These are phyloP conservation scores for Desmodesmus armatus DNA, from an alignment of 139 green algal genomes.

Conservation along the genomic window DNA sequence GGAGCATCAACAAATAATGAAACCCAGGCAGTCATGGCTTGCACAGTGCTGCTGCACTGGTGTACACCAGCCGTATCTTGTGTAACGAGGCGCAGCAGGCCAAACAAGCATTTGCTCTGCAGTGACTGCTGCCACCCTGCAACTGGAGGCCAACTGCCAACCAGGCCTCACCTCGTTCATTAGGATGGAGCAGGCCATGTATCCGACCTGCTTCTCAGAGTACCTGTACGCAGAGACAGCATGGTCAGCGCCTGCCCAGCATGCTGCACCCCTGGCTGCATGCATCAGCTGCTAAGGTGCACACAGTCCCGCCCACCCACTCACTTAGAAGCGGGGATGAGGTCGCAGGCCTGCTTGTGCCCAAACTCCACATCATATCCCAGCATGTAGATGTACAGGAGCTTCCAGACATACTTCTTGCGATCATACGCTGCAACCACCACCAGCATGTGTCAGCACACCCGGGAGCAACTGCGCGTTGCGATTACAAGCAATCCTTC, in stretches of 20 bases:
- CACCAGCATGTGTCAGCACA: too few relatives aligned
- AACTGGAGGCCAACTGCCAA: too few relatives aligned
- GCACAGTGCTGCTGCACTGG: constrained; percentile 8
- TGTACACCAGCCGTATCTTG: too few relatives aligned
- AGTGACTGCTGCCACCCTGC: background rate
- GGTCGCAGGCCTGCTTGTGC: constrained; percentile 95
- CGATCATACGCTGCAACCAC: constrained; percentile 93
- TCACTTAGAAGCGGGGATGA: constrained; percentile 93
- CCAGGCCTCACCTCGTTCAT: constrained; percentile 84
- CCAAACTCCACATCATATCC: constrained; percentile 99
- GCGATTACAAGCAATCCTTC: too few relatives aligned
- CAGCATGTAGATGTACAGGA: constrained; percentile 99
- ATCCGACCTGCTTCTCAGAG: constrained; percentile 99
- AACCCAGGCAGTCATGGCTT: background rate
- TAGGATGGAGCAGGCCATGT: constrained; percentile 92
- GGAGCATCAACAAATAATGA: background rate
- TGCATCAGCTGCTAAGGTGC: background rate
- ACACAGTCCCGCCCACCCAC: too few relatives aligned
- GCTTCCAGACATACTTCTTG: constrained; percentile 99
- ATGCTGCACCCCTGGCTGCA: background rate
- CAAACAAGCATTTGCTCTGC: background rate
- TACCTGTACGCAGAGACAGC: constrained; percentile 70
- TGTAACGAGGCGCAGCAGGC: background rate
- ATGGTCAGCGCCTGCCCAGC: too few relatives aligned
- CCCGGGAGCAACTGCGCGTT: too few relatives aligned